A percentile compares a stretch with the other conserved stretches of the same genome.
These are phyloP conservation scores for Aspergillus neotritici DNA, from an alignment of 2,329 filamentous ascomycete species.

Conservation along the genomic window DNA sequence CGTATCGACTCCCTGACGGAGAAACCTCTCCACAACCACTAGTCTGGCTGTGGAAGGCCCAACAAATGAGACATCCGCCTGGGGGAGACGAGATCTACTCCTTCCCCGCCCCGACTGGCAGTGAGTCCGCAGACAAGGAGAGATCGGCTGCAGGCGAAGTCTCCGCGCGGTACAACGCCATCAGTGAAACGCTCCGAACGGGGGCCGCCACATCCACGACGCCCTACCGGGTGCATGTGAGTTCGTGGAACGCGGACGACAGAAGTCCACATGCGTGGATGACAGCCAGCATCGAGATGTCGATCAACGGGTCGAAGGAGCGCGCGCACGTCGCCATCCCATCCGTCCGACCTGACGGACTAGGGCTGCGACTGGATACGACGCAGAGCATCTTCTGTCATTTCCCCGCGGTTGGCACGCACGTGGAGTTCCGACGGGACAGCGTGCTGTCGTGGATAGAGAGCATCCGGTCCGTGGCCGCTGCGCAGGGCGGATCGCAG, in stretches of 20 bases:
- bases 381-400: slow-evolving; percentile 23
- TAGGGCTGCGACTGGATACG: slow-evolving; percentile 6
- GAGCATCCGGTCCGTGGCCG: slow-evolving; percentile 14
- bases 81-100: no score
- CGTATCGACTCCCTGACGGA: not conserved
- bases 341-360: not conserved
- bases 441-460: slow-evolving; percentile 26
- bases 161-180: slow-evolving; percentile 16
- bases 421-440: slow-evolving; percentile 21
- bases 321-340: slow-evolving; percentile 16
- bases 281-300: slow-evolving; percentile 12
- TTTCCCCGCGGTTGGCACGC: slow-evolving; percentile 25
- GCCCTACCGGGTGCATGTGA: slow-evolving; percentile 6
- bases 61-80: not conserved
- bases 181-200: slow-evolving; percentile 15
- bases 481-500: slow-evolving; percentile 6
- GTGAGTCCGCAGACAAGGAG: not conserved
- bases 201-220: not conserved
- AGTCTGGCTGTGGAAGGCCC: slow-evolving; percentile 17
- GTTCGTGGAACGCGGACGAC: slow-evolving; percentile 11
- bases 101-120: not conserved
- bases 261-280: slow-evolving; percentile 10
- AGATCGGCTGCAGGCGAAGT: slow-evolving; percentile 14
- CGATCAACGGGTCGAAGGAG: slow-evolving; percentile 18
- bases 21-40: not conserved